Evolutionary conservation across 2,329 filamentous ascomycete species (phyloP).

Genomic region (Penicillium janthinellum): DNA sequence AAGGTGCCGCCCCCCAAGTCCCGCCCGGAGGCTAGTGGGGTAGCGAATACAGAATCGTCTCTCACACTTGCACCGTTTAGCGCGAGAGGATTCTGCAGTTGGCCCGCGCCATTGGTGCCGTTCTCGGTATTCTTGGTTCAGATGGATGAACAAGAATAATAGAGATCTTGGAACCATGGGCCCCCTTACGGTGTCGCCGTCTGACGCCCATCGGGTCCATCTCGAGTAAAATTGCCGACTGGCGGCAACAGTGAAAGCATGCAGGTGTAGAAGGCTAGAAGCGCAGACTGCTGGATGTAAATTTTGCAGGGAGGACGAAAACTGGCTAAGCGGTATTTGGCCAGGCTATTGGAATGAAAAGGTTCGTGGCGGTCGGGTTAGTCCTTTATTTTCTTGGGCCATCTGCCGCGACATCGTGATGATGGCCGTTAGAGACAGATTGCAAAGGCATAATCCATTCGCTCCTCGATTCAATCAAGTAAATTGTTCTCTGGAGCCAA

Average conservation of each 20-base stretch:
- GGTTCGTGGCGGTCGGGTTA: neutral
- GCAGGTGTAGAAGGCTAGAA: neutral
- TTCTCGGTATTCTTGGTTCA: constrained; percentile 5
- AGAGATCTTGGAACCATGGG: too few species aligned
- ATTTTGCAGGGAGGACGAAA: neutral
- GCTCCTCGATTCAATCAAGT: too few species aligned
- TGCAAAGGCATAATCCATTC: neutral
- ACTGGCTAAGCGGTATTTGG: neutral
- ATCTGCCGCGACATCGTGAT: neutral
- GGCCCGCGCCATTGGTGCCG: neutral
- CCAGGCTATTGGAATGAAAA: neutral
- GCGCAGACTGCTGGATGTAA: neutral
- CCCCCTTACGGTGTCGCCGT: neutral
- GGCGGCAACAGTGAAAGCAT: neutral
- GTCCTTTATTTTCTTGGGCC: neutral
- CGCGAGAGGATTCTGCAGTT: neutral
- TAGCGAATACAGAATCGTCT: neutral
- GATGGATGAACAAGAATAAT: neutral
- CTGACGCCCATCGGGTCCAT: neutral
- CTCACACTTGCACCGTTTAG: neutral
- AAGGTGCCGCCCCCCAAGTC: neutral
- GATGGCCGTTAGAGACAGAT: neutral
- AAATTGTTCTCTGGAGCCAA: too few species aligned
- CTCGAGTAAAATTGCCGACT: neutral
- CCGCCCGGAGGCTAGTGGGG: neutral